Evolutionary conservation across 2,329 filamentous ascomycete species (phyloP).

Genomic region (Fusarium sp.): DNA sequence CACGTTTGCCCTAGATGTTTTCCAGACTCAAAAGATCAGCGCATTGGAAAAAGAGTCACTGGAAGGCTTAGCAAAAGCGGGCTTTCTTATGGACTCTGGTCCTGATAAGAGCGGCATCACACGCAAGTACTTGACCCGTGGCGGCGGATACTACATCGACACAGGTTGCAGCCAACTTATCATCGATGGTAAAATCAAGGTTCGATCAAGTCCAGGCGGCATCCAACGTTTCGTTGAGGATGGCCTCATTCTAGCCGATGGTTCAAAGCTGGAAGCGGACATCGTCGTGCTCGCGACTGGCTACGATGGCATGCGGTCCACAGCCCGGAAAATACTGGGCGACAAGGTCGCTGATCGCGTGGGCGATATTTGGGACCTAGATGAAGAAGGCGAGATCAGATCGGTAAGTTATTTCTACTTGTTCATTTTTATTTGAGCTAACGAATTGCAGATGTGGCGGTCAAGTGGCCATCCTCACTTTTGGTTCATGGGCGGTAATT

Average conservation of each 20-base stretch:
- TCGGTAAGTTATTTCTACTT: conserved; percentile 4
- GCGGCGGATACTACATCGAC: conserved; percentile 61
- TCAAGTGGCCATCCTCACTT: conserved; percentile 27
- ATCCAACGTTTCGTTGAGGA: conserved; percentile 52
- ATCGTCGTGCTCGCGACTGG: conserved; percentile 61
- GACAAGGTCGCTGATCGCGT: conserved; percentile 51
- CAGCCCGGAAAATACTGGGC: conserved; percentile 55
- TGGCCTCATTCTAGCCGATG: conserved; percentile 52
- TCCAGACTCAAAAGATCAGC: conserved; percentile 58
- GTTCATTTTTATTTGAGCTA: not conserved
- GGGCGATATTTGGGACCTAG: conserved; percentile 19
- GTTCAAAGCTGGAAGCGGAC: conserved; percentile 56
- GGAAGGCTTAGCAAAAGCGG: conserved; percentile 63
- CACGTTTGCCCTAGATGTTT: conserved; percentile 60
- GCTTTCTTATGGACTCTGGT: conserved; percentile 70
- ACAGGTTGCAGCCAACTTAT: conserved; percentile 58
- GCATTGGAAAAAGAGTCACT: conserved; percentile 58
- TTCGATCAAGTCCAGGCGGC: conserved; percentile 50
- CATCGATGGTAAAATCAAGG: conserved; percentile 58
- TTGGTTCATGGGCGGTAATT: conserved; percentile 31
- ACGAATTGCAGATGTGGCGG: conserved; percentile 23
- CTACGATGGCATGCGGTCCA: conserved; percentile 57
- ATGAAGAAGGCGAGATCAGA: conserved; percentile 28
- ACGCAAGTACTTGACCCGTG: conserved; percentile 50
- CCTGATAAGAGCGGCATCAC: conserved; percentile 68